These are phyloP conservation scores for Arabis alpina DNA, from an alignment of 345 rosid species.

Conservation along the genomic window DNA sequence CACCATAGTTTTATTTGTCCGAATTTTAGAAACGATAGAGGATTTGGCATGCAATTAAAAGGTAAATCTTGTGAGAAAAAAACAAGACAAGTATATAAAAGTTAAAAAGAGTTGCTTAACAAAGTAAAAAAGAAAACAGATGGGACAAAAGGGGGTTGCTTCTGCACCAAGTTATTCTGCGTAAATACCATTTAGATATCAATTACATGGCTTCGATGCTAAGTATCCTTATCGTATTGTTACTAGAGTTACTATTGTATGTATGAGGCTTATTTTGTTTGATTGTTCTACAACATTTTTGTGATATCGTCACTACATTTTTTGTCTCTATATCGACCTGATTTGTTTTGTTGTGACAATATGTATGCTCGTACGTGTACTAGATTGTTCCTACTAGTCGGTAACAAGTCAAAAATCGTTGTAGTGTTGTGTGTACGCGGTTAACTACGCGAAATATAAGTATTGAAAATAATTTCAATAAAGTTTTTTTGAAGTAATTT, in stretches of 20 bases:
- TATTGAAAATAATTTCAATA: not conserved
- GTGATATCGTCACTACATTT: not conserved
- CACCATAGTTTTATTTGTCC: not conserved
- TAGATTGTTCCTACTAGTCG: slow-evolving; percentile 6
- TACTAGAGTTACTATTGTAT: no score
- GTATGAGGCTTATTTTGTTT: slow-evolving; percentile 1
- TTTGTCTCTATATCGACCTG: slow-evolving; percentile 11
- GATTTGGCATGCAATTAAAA: slow-evolving; percentile 24
- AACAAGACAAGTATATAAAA: slow-evolving; percentile 7
- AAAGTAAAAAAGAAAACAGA: slow-evolving; percentile 29
- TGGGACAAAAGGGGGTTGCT: slow-evolving; percentile 34
- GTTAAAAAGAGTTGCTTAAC: slow-evolving; percentile 10
- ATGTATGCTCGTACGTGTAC: slow-evolving; percentile 6
- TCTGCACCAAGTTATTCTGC: slow-evolving; percentile 39
- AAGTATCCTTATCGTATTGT: slow-evolving; percentile 23
- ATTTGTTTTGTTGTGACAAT: slow-evolving; percentile 1
- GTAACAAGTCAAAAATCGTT: not conserved
- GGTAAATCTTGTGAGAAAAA: not conserved
- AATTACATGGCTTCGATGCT: slow-evolving; percentile 33
- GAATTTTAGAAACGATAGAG: slow-evolving; percentile 14
- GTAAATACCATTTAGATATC: slow-evolving; percentile 12
- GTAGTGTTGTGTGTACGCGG: not conserved
- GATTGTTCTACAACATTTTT: slow-evolving; percentile 1
- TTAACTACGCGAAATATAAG: not conserved
- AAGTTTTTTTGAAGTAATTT: not conserved